Base-by-base conservation (phyloP, 2,329 filamentous ascomycete species). In the Trichoderma pleuroti region DNA sequence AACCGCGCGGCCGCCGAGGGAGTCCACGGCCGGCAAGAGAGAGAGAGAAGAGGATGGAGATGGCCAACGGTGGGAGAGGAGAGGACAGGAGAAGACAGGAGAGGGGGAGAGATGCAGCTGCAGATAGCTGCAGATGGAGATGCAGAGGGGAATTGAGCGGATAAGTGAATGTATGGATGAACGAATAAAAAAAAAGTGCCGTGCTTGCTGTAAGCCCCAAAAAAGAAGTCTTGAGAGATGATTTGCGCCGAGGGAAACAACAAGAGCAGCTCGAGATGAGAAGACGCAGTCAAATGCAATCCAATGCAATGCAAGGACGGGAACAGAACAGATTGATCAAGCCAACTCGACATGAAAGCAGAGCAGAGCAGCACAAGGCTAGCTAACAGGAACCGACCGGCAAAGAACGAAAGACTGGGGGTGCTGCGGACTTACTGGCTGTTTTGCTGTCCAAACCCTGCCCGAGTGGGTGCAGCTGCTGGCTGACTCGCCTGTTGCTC, bases 1-100 rank as follows among this genome's bases (percentile, higher is more conserved):
- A n/a, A 68, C 60, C 70, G 66, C 30, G 66, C 52, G 59, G 59
- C 57, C 34, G 30, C 63, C 69, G 69, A 67, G 36, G 32, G 59
- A 62, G 63, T 54, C 69, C 61, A 70, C n/a, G 68, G 66, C 61
- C 36, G 54, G 39, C 28, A 46, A 39, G 24, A 62, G 28, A 24
- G n/a, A 72, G 71, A 72, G 42, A 62, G 28, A 24, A 18, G 71
- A 71, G 72, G 49, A 63, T 69, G 71, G 21, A 24, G 46, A 49
- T 6, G 42, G n/a, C 12, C 42, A 49, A 49, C 42, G 42, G 42
- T 49, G 42, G 42, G 42, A 7, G n/a, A 49, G 42, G 42, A 42
- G 39, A 42, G 9, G 36, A 39, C 14, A 39, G 8, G 6, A 16
- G 36, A 39, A 7, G 8, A 42, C 16, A 42, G 39, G 42, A 39